Evolutionary conservation across 2,329 filamentous ascomycete species (phyloP).

Genomic region (Neurospora crassa): DNA sequence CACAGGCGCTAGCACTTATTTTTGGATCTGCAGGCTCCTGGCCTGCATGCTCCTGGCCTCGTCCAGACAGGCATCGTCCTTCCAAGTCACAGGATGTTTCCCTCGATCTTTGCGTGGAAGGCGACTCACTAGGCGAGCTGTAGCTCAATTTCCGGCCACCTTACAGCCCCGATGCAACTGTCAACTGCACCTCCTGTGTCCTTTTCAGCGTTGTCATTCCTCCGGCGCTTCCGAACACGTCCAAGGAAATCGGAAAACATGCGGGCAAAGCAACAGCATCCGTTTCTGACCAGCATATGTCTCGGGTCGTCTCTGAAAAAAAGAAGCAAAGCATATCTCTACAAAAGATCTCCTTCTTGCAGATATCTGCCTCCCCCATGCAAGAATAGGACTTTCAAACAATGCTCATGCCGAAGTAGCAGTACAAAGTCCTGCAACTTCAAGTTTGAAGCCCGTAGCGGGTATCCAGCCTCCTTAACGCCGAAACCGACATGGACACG

Average conservation of each 20-base stretch:
- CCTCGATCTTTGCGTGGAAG: background rate
- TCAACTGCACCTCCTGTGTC: background rate
- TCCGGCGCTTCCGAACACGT: background rate
- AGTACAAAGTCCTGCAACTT: too few species aligned
- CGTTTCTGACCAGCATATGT: background rate
- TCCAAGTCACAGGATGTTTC: background rate
- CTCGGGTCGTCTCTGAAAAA: too few species aligned
- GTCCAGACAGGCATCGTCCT: background rate
- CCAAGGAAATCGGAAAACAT: background rate
- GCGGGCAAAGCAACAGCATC: background rate
- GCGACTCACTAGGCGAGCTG: background rate
- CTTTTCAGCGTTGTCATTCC: background rate
- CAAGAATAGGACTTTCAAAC: too few species aligned
- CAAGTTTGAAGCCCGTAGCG: too few species aligned
- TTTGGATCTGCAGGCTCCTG: background rate
- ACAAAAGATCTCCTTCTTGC: too few species aligned
- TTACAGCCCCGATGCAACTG: background rate
- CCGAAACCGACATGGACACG: too few species aligned
- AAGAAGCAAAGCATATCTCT: too few species aligned
- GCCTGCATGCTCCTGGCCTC: background rate
- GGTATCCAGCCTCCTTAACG: too few species aligned
- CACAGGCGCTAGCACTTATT: background rate
- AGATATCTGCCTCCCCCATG: too few species aligned
- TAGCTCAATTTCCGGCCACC: background rate
- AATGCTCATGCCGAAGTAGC: too few species aligned